Conservation (phyloP, 257 asterid species). For the Primulina tabacum region DNA sequence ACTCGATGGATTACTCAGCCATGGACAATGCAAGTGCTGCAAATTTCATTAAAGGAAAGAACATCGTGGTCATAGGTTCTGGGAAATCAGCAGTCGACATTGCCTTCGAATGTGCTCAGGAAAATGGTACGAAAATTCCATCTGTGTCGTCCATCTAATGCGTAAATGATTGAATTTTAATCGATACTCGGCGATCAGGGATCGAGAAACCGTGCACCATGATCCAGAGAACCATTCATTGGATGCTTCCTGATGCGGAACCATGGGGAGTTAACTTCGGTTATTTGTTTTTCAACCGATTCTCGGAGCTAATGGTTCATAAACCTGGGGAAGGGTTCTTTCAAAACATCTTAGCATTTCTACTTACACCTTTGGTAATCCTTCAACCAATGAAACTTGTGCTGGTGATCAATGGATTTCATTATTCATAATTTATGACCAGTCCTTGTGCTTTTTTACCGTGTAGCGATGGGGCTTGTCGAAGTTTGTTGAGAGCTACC, state of each 20-base stretch:
- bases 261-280: conserved; percentile 45
- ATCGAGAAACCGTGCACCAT: conserved; percentile 54
- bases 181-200: conserved; percentile 29
- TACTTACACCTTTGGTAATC: conserved; percentile 62
- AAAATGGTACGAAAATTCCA: conserved; percentile 36
- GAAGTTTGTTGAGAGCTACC: conserved; percentile 50
- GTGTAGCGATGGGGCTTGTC: conserved; percentile 59
- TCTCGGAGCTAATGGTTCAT: conserved; percentile 62
- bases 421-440: not conserved
- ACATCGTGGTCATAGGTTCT: conserved; percentile 45
- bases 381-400: not conserved
- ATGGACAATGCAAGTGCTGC: conserved; percentile 51
- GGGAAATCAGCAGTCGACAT: conserved; percentile 57
- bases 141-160: not conserved
- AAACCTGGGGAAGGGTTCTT: conserved; percentile 62
- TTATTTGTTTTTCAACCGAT: conserved; percentile 40
- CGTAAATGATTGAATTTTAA: not conserved
- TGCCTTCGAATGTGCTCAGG: conserved; percentile 41
- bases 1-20: conserved; percentile 51
- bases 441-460: not conserved
- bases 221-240: conserved; percentile 48
- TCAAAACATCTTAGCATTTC: conserved; percentile 35
- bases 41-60: conserved; percentile 51
- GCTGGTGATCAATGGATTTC: not conserved
- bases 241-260: conserved; percentile 40